Conservation (phyloP, 768 basidiomycete species). For the Exidia glandulosa region DNA sequence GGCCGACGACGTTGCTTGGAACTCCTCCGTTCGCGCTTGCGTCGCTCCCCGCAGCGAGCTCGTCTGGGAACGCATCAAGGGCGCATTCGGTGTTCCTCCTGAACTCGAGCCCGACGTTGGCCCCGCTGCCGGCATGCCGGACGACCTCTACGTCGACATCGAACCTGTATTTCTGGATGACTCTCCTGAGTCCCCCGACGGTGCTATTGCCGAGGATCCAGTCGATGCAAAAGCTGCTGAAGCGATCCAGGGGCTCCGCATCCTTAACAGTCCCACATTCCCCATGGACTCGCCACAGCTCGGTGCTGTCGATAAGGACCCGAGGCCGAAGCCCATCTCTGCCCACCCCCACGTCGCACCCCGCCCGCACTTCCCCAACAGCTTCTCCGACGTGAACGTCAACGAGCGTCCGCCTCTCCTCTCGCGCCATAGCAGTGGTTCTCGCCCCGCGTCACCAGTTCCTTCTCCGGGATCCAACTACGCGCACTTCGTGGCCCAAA, state of each 20-base stretch:
- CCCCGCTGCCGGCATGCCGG: background rate
- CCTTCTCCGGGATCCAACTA: background rate
- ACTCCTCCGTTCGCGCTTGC: conserved; percentile 59
- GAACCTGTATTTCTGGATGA: background rate
- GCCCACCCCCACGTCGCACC: background rate
- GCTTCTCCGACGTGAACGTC: background rate
- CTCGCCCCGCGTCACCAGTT: background rate
- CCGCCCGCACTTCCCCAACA: background rate
- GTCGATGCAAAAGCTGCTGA: background rate
- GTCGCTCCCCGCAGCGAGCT: conserved; percentile 70
- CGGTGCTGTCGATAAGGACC: background rate
- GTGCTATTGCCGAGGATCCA: background rate
- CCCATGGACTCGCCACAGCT: background rate
- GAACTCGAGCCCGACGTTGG: conserved; percentile 39
- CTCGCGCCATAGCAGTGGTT: background rate
- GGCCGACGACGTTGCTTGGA: conserved; percentile 64
- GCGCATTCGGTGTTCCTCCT: conserved; percentile 75
- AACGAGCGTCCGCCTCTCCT: background rate
- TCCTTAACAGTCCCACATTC: background rate
- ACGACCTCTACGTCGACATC: background rate
- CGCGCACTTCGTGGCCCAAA: background rate
- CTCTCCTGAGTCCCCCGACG: background rate
- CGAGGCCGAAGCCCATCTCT: background rate
- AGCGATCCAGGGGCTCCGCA: background rate
- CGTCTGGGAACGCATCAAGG: conserved; percentile 86